These are phyloP conservation scores for Metschnikowia proteae DNA, from an alignment of 805 yeast species.

Conservation along the genomic window DNA sequence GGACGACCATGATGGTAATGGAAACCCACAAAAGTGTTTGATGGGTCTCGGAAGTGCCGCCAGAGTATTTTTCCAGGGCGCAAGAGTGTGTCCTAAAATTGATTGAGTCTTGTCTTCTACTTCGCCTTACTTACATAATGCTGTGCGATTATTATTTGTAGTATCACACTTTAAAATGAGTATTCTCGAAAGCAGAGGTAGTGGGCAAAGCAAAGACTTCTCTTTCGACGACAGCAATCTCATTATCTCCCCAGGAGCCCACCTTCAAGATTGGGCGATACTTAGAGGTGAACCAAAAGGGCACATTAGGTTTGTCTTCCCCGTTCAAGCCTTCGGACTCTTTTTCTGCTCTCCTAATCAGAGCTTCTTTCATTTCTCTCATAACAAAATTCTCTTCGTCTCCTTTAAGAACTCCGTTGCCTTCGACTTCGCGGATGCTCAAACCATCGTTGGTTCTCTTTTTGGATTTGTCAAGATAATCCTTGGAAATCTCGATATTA, in stretches of 20 bases:
- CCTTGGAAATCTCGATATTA: constrained; percentile 47
- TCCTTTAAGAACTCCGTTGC: constrained; percentile 15
- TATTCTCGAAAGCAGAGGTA: constrained; percentile 62
- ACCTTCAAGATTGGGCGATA: constrained; percentile 70
- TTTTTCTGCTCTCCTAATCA: constrained; percentile 27
- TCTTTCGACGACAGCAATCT: constrained; percentile 72
- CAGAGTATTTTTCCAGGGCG: constrained; percentile 64
- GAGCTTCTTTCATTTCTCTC: constrained; percentile 10
- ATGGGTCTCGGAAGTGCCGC: constrained; percentile 69
- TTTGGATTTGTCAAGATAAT: constrained; percentile 23
- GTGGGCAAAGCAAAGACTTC: constrained; percentile 56
- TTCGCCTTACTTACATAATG: neutral
- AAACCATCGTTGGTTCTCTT: constrained; percentile 46
- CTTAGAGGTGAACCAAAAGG: constrained; percentile 74
- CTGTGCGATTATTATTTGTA: neutral
- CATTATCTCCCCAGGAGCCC: constrained; percentile 49
- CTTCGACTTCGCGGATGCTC: constrained; percentile 26
- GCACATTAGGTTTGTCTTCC: constrained; percentile 28
- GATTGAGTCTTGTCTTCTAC: neutral
- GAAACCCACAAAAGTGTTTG: constrained; percentile 45
- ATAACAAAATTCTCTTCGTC: constrained; percentile 8
- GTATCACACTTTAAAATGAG: constrained; percentile 20
- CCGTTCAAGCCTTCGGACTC: constrained; percentile 17
- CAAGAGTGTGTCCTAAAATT: constrained; percentile 37
- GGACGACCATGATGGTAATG: constrained; percentile 47